Base-by-base conservation (phyloP, 2,329 filamentous ascomycete genomes). In the Capronia americana region DNA sequence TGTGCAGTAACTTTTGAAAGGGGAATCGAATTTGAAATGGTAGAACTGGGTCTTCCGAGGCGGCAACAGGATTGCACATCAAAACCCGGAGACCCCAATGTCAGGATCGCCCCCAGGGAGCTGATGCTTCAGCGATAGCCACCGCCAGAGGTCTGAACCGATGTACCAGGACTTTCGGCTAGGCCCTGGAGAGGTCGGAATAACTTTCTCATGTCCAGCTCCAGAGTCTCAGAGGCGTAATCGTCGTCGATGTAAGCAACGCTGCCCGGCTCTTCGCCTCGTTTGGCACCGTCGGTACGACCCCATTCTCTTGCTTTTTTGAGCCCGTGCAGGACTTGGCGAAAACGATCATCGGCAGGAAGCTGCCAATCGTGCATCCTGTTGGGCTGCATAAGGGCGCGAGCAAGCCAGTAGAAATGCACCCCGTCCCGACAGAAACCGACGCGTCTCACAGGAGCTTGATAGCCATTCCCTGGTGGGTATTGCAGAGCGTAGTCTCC, bases 391-490 rank as follows among this genome's bases (percentile, higher is more conserved):
- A 92, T 78, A 73, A 91, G 82, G 72, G 87, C 85, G 67, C 85
- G 89, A 17, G 88, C 89, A 50, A 92, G 82, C 83, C 87, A 92
- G 79, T 89, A 92, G 75, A 89, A 92, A 72, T 91, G 89, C 14
- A 91, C 85, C 1, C 85, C 89, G 72, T 92, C 90, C 57, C 89
- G 81, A 61, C 87, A 91, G 76, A 92, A 92, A 0, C 90, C 90
- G 70, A 88, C 84, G 17, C 89, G 86, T 56, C 83, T 82, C 57
- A 84, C 85, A 57, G 32, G 12, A 7, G 51, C 17, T 20, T 79
- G 60, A 50, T 61, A 59, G 12, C 57, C 60, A 44, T 59, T 38
- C 5, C 76, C 74, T 26, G 79, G 85, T 6, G 88, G 86, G 68
- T 91, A 92, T 74, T 92, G 90, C 44, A 85, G 79, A 12, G 84